Percentiles rank a stretch among this genome's conserved stretches.
These are phyloP conservation scores for Megacollybia marginata DNA, from an alignment of 768 basidiomycete genomes.

Conservation along the genomic window DNA sequence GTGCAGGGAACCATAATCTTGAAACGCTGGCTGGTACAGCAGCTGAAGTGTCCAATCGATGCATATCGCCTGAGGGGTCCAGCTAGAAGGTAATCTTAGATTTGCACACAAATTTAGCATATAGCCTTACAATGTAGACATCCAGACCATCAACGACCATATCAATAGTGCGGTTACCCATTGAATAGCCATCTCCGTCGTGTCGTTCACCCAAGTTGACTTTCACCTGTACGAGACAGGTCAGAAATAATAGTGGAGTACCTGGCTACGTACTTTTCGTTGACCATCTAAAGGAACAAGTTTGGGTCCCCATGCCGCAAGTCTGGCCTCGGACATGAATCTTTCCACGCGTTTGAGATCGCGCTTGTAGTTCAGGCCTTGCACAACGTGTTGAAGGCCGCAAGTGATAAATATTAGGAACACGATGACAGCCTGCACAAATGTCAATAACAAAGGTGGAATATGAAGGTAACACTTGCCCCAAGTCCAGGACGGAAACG, in stretches of 20 bases:
- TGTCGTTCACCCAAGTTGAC: constrained; percentile 45
- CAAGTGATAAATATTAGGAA: constrained; percentile 78
- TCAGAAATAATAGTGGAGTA: background rate
- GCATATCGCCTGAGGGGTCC: constrained; percentile 50
- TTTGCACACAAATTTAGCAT: background rate
- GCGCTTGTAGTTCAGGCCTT: constrained; percentile 66
- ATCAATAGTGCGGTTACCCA: constrained; percentile 51
- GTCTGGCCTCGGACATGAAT: constrained; percentile 53
- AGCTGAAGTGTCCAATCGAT: constrained; percentile 51
- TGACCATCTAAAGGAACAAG: constrained; percentile 52
- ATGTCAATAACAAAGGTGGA: background rate
- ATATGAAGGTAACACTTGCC: constrained; percentile 35
- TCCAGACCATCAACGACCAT: constrained; percentile 74
- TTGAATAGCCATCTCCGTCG: constrained; percentile 50
- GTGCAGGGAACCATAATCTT: constrained; percentile 64
- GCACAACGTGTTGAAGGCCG: constrained; percentile 76
- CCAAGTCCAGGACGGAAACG: constrained; percentile 91
- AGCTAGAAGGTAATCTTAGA: constrained; percentile 33
- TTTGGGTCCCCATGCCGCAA: constrained; percentile 80
- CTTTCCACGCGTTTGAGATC: constrained; percentile 64
- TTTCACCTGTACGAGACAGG: constrained; percentile 43
- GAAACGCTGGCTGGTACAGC: constrained; percentile 49
- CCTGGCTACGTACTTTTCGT: constrained; percentile 49
- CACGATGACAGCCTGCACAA: constrained; percentile 53
- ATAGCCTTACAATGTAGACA: constrained; percentile 61